phyloP scores from a whole-genome alignment of 177 flowering plant species.

The Vitis hybrid region DNA sequence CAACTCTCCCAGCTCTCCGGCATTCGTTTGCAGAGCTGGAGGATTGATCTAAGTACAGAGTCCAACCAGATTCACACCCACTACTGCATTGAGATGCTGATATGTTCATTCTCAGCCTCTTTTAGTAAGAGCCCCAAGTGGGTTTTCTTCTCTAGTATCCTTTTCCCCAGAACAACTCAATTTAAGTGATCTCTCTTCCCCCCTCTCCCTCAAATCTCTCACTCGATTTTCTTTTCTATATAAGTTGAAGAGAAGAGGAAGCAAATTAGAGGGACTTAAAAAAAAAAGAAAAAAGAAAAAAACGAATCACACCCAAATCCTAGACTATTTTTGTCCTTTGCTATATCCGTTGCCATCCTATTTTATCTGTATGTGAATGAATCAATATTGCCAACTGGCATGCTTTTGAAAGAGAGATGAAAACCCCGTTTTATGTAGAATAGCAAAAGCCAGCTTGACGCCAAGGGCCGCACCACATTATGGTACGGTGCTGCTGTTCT shows the following conservation, averaged over 20 bases:
- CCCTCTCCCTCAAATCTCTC: background rate
- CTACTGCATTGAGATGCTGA: constrained; percentile 46
- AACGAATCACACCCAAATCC: constrained; percentile 33
- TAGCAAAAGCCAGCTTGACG: constrained; percentile 18
- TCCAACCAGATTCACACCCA: constrained; percentile 91
- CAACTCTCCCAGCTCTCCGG: constrained; percentile 17
- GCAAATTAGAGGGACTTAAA: no score
- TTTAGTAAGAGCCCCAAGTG: no score
- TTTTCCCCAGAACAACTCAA: background rate
- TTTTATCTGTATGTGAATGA: constrained; percentile 31
- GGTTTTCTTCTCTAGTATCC: background rate
- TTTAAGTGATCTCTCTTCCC: background rate
- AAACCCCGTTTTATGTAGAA: background rate
- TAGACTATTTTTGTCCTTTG: constrained; percentile 46
- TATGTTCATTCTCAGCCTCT: constrained; percentile 23
- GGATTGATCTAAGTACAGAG: constrained; percentile 67
- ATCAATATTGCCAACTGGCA: constrained; percentile 52
- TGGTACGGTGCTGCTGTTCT: background rate
- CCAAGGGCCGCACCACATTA: constrained; percentile 5
- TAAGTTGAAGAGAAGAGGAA: constrained; percentile 16
- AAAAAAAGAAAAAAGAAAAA: constrained; percentile 8
- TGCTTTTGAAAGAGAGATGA: constrained; percentile 8
- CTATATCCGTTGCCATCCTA: constrained; percentile 21
- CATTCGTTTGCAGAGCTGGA: constrained; percentile 29
- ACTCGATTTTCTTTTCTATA: background rate